A percentile compares a stretch with the other conserved stretches of the same genome.
phyloP scores from a whole-genome alignment of 352 stramenopile genomes.

The Phytophthora megakarya region DNA sequence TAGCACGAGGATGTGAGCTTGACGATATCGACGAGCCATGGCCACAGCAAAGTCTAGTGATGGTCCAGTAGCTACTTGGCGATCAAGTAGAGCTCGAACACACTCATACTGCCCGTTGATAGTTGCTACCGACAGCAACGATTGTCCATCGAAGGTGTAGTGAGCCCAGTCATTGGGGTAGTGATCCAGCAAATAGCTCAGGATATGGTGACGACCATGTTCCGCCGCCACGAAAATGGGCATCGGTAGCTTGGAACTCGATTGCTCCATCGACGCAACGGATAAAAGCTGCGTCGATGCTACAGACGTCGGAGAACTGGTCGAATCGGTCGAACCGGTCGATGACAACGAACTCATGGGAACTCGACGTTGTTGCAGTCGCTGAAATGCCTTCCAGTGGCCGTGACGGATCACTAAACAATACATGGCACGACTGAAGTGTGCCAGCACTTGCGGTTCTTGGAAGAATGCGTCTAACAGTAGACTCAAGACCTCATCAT shows the following conservation, averaged over 20 bases:
- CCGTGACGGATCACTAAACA: constrained; percentile 61
- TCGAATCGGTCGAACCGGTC: constrained; percentile 22
- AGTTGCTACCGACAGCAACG: constrained; percentile 64
- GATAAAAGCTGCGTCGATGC: constrained; percentile 25
- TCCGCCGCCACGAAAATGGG: constrained; percentile 69
- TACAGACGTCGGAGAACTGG: constrained; percentile 19
- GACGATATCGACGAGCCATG: constrained; percentile 51
- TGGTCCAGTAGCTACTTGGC: constrained; percentile 26
- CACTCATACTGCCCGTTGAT: constrained; percentile 77
- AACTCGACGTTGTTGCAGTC: constrained; percentile 50
- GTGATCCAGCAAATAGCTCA: constrained; percentile 51
- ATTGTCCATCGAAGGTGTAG: constrained; percentile 71
- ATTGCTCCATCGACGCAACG: constrained; percentile 21
- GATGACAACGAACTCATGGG: constrained; percentile 34
- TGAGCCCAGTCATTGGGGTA: constrained; percentile 31
- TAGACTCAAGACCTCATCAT: constrained; percentile 56
- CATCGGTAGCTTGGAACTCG: constrained; percentile 48
- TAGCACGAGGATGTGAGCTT: constrained; percentile 73
- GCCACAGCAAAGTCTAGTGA: constrained; percentile 58
- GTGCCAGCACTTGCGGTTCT: constrained; percentile 41
- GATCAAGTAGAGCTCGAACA: constrained; percentile 56
- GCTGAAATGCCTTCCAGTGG: constrained; percentile 68
- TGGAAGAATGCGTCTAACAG: constrained; percentile 68
- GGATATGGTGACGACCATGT: constrained; percentile 53
- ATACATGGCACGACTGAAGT: constrained; percentile 73